Evolutionary conservation across 2,329 filamentous ascomycete genomes (phyloP).

Genomic region (Trichoderma oligosporum): DNA sequence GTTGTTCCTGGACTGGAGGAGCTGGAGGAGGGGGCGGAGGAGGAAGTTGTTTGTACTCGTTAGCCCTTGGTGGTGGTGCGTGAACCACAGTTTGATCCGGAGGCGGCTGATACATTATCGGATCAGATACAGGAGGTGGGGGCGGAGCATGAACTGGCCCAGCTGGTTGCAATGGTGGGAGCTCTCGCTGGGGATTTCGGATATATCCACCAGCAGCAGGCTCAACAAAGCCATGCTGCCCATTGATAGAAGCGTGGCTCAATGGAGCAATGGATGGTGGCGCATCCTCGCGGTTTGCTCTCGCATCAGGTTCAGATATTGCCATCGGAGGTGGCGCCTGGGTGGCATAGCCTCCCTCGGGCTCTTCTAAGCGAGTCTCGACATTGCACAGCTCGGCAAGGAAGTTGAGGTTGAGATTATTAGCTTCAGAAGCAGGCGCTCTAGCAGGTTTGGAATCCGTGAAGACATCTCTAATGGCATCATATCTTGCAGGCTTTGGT

Average conservation of each 20-base stretch:
- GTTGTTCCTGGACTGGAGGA: conserved; percentile 22
- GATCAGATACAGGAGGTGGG: conserved; percentile 22
- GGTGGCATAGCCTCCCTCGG: conserved; percentile 19
- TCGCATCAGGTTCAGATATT: conserved; percentile 20
- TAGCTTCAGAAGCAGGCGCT: conserved; percentile 26
- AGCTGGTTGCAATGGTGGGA: conserved; percentile 26
- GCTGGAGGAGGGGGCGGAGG: conserved; percentile 21
- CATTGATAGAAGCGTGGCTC: conserved; percentile 25
- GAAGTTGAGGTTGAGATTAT: conserved; percentile 31
- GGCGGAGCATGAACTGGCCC: conserved; percentile 27
- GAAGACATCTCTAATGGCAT: conserved; percentile 43
- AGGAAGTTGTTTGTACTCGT: conserved; percentile 29
- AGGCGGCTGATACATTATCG: conserved; percentile 25
- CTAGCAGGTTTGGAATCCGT: conserved; percentile 35
- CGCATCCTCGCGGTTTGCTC: conserved; percentile 27
- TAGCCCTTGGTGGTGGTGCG: conserved; percentile 26
- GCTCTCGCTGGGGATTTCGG: conserved; percentile 22
- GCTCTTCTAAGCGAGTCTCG: conserved; percentile 27
- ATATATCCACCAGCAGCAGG: conserved; percentile 21
- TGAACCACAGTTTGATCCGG: conserved; percentile 27
- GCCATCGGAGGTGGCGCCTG: conserved; percentile 1
- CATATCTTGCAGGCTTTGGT: conserved; percentile 34
- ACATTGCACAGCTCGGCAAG: conserved; percentile 36
- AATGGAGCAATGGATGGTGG: conserved; percentile 20
- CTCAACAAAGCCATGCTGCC: conserved; percentile 22